Base-by-base conservation (phyloP, 352 stramenopile species). In the Phytophthora pinifolia region DNA sequence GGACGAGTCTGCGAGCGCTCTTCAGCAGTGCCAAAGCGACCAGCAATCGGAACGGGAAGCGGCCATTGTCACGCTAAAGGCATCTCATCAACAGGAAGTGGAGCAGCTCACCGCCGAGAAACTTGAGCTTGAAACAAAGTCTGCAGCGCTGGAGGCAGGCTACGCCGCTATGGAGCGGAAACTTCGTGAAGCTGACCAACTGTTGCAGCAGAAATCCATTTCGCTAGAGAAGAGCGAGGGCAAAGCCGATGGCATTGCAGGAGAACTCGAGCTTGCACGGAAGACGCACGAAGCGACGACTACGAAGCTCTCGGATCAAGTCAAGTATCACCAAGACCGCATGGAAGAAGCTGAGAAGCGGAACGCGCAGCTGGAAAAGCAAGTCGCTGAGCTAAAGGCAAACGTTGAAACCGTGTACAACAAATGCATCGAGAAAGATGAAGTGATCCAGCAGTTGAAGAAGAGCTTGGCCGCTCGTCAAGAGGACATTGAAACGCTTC, bases 351-450 rank as follows among this genome's bases (percentile, higher is more conserved):
- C 44, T 4, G 54, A 70, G 17, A 70, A 62, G n/a, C 55, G 60
- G 13, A 67, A 54, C n/a, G 32, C 17, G 15, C 57, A 77, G 9
- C 49, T 87, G 4, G 74, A 86, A 37, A 65, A 70, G 13, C 69
- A 84, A 46, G 50, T 84, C 7, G 44, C 56, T 0, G 74, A 87
- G 18, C 57, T 88, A 6, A 71, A 86, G 37, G 9, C 44, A 10
- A 83, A 67, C n/a, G 39, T 81, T 0, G 59, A 80, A 22, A 48
- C 49, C 22, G 65, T 70, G 4, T 86, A 70, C 49, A 85, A 66
- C 62, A 79, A 72, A 41, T 84, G 51, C 25, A 76, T 65, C 48
- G 70, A 85, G 20, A 88, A 80, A 35, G 80, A 90, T 25, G 74
- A 87, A 18, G 65, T 66, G 2, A 64, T 86, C 3, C 74, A 83